Evolutionary conservation across 805 yeast genomes (phyloP).

Genomic region (Candida adriatica): DNA sequence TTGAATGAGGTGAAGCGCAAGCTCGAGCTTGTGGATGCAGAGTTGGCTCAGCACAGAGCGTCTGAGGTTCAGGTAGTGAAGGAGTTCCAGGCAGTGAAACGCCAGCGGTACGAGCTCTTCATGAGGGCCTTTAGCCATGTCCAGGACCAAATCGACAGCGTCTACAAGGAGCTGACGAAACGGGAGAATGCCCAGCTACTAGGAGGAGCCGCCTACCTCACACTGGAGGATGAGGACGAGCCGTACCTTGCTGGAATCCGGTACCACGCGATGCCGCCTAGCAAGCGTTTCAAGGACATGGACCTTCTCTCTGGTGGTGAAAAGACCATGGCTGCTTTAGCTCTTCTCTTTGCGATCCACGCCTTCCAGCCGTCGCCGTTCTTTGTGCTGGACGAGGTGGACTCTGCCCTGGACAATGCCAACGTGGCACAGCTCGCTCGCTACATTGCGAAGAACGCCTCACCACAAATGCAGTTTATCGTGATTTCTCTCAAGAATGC

Average conservation of each 20-base stretch:
- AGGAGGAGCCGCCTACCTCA: constrained; percentile 91
- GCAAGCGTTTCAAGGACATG: constrained; percentile 89
- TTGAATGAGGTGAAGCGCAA: constrained; percentile 59
- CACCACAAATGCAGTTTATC: constrained; percentile 80
- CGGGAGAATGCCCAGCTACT: constrained; percentile 46
- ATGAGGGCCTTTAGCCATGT: constrained; percentile 73
- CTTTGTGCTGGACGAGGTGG: constrained; percentile 95
- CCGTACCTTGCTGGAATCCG: constrained; percentile 80
- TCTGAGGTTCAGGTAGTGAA: constrained; percentile 48
- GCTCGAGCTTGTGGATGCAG: constrained; percentile 54
- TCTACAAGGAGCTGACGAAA: constrained; percentile 82
- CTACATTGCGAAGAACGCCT: constrained; percentile 69
- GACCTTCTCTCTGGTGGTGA: constrained; percentile 94
- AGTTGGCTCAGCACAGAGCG: constrained; percentile 54
- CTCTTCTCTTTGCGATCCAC: constrained; percentile 85
- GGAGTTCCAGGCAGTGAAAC: constrained; percentile 53
- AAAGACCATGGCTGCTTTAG: constrained; percentile 92
- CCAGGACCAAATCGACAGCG: constrained; percentile 59
- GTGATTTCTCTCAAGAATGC: constrained; percentile 87
- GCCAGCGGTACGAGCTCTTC: constrained; percentile 54
- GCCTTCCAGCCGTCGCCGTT: constrained; percentile 91
- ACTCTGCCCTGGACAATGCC: constrained; percentile 90
- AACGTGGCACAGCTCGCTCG: constrained; percentile 85
- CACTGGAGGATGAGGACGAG: constrained; percentile 83
- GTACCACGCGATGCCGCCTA: constrained; percentile 94